A percentile compares a stretch with the other conserved stretches of the same genome.
Evolutionary conservation across 495 filamentous ascomycete genomes (phyloP).

Genomic region (Massariosphaeria phaeospora): DNA sequence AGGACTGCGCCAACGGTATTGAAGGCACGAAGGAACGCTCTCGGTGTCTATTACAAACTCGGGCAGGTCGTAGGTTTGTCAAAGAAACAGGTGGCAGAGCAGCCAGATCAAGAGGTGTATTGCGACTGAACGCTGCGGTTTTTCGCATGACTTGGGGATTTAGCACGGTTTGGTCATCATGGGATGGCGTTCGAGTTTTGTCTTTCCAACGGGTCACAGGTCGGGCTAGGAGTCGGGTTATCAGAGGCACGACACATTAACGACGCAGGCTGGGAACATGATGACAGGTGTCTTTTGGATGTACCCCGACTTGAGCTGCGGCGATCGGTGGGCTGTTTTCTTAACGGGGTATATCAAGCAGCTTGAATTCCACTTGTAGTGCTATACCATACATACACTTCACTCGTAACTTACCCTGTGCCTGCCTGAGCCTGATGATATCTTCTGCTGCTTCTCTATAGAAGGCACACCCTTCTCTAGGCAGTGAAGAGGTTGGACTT

Average conservation of each 20-base stretch:
- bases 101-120: background rate
- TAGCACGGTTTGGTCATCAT: conserved; percentile 1
- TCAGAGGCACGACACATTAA: background rate
- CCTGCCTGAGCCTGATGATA: too few relatives aligned
- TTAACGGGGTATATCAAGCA: background rate
- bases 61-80: background rate
- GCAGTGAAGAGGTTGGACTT: too few relatives aligned
- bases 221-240: conserved; percentile 1
- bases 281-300: background rate
- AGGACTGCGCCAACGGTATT: background rate
- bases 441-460: too few relatives aligned
- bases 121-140: too few relatives aligned
- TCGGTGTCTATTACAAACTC: background rate
- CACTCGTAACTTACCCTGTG: too few relatives aligned
- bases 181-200: conserved; percentile 4
- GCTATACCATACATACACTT: too few relatives aligned
- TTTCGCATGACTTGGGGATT: too few relatives aligned
- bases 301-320: too few relatives aligned
- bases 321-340: conserved; percentile 1
- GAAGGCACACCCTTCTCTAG: too few relatives aligned
- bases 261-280: background rate
- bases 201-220: background rate
- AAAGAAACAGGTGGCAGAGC: background rate
- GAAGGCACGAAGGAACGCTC: conserved; percentile 7
- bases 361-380: too few relatives aligned